Base-by-base conservation (phyloP, 164 flowering plant genomes). In the Euptelea pleiosperma region DNA sequence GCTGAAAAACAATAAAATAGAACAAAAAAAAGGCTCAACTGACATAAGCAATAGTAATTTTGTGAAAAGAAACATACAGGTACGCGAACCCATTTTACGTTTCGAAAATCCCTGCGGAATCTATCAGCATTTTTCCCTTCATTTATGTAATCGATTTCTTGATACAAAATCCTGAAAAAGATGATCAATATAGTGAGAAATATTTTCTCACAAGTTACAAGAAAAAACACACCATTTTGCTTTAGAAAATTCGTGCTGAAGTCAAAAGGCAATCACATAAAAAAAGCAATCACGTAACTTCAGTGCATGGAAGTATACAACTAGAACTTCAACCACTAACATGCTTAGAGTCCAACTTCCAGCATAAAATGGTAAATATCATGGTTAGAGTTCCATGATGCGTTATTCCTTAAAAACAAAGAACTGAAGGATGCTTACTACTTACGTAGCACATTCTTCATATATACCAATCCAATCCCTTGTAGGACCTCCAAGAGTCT, bases 61-160 rank as follows among this genome's bases (percentile, higher is more conserved):
- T 59, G 65, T 21, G 62, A 72, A 15, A 55, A 58, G 82, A 70
- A 65, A 84, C 98, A 67, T 90, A 93, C 98, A 73, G 98, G 98
- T 55, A 93, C 81, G 61, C 98, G 89, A 52, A 93, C 87, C 99
- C 98, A 93, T 84, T 89, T 93, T 48, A 76, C 61, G 62, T 93
- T 93, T 31, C 98, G 96, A 65, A 93, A 93, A 67, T 93, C 97
- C 63, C 98, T 69, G 12, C 97, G 86, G 70, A 93, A 90, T 65
- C 76, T 84, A 70, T 93, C 98, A 66, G 96, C 97, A 79, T 89
- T 93, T 71, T 84, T 89, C 46, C 92, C 98, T 76, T 93, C 98
- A 73, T 93, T 93, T 63, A 93, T 84, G 48, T 93, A 93, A 72
- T 93, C 98, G 65, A 93, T 90, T 74, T 93, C 98, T 69, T 93